Base-by-base conservation (phyloP, 2,329 filamentous ascomycete species). In the Cryphonectria radicalis region DNA sequence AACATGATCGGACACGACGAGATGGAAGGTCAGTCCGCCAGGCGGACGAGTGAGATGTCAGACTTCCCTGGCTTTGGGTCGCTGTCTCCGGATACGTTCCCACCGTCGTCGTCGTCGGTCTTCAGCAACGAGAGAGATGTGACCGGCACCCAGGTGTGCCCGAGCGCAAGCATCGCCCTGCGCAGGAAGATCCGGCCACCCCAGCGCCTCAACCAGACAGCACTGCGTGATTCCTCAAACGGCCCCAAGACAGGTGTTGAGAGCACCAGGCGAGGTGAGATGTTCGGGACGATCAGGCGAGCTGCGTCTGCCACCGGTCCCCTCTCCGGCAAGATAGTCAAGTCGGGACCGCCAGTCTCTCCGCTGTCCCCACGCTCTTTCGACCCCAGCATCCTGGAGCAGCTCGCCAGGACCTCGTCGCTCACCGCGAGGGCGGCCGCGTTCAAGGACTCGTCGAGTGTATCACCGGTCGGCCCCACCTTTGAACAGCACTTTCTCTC, bases 101-200 rank as follows among this genome's bases (percentile, higher is more conserved):
- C 78, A 22, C 77, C 75, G 6, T 78, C 77, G 1, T 77, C 81
- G 3, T 77, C 81, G 3, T 74, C 76, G 19, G 70, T 72, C 35
- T 73, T 74, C 1, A 72, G 74, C 1, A 73, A 74, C 22, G 74
- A 80, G 6, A 75, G 76, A 3, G 80, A 82, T 63, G 77, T 82
- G 59, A 79, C 78, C 40, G 80, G 87, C 76, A 85, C 82, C 74
- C 87, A 86, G 0, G 83, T 86, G 0, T 83, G 85, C 14, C 82
- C 83, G 13, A 82, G 84, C 0, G 81, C 86, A 69, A 87, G 89
- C 74, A 86, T 89, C 72, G 87, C 87, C 22, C 84, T 83, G 25
- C 83, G 88, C 63, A 83, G 88, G 67, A 86, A 85, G 73, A 82
- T 81, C 69, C 84, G 86, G 67, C 83, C 82, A 4, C 84, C 84